A percentile compares a stretch with the other conserved stretches of the same genome.
Conservation (phyloP, 129 eudicot genomes). For the Centrapalus pauciflorus region DNA sequence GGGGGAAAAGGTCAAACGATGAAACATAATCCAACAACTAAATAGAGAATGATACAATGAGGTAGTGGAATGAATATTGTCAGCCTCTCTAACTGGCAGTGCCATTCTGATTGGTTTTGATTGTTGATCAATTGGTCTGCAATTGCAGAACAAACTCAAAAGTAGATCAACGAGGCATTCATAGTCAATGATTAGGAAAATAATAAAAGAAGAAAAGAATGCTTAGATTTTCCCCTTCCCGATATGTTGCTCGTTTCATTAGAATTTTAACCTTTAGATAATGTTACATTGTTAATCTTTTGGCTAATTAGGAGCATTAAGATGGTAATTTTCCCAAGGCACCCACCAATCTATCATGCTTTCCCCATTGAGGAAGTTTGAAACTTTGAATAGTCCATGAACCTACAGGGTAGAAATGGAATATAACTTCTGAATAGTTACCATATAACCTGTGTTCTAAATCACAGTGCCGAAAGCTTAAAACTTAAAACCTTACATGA, state of each 20-base stretch:
- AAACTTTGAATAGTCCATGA: background rate
- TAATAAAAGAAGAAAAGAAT: too few species aligned
- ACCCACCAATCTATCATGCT: background rate
- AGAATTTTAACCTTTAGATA: background rate
- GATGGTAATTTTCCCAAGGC: background rate
- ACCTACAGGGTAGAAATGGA: background rate
- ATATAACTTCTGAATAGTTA: background rate
- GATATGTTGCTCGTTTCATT: background rate
- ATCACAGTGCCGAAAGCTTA: background rate
- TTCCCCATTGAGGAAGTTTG: background rate
- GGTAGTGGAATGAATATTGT: conserved; percentile 45
- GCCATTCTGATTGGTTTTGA: conserved; percentile 26
- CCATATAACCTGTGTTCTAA: background rate
- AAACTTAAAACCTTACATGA: background rate
- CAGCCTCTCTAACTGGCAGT: conserved; percentile 34
- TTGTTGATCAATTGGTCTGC: conserved; percentile 42
- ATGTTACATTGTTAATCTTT: background rate
- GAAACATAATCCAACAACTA: background rate
- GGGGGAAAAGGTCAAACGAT: background rate
- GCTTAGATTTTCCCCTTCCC: too few species aligned
- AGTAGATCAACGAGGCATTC: background rate
- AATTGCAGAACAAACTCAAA: conserved; percentile 20
- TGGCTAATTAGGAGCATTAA: background rate
- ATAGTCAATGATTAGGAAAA: background rate
- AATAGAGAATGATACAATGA: conserved; percentile 52